Evolutionary conservation across 176 grass and related monocot genomes (phyloP), one percentile per base, ranked within the genome.

Genomic region (Lolium perenne): DNA sequence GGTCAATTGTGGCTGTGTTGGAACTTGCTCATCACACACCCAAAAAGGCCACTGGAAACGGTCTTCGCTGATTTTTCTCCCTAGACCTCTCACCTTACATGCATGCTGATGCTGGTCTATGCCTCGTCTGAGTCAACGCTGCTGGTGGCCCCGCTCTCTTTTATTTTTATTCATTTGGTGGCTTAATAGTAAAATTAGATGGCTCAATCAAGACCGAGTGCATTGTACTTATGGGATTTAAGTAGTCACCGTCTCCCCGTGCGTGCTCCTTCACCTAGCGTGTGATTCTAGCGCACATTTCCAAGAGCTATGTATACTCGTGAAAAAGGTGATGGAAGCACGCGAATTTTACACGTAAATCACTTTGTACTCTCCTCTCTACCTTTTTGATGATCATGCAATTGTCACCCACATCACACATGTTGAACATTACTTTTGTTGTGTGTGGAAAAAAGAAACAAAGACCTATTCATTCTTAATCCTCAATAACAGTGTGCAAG

Each of bases 41-140:
- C 0, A 25, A 8, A 83, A 59, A 73, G 26, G 38, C 38, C 5
- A 41, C 17, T 14, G 53, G 51, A 83, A 60, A 74, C 12, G 59
- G 58, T 49, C 59, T 64, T 17, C 22, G 11, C 22, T 8, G 0
- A 80, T 11, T 6, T 20, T 57, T 57, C 55, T 57, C 1, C 2
- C 17, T 8, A 26, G 26, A 4, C 22, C 8, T 29, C 17, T 16
- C 41, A 45, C 18, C 41, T 5, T 22, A 0, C 53, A 21, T 0
- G 32, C 32, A 35, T 35, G 32, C 32, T 35, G 32, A 35, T 47
- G 16, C 11, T 58, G 41, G 81, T 32, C 53, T 2, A 47, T 47
- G 54, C 54, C 21, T 74, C 70, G 1, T 51, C 8, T 0, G 6
- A 61, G 81, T 83, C 81, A 83, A 83, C 81, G 38, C 21, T 14